Evolutionary conservation across 768 basidiomycete species (phyloP).

Genomic region (Lactifluus volemus): DNA sequence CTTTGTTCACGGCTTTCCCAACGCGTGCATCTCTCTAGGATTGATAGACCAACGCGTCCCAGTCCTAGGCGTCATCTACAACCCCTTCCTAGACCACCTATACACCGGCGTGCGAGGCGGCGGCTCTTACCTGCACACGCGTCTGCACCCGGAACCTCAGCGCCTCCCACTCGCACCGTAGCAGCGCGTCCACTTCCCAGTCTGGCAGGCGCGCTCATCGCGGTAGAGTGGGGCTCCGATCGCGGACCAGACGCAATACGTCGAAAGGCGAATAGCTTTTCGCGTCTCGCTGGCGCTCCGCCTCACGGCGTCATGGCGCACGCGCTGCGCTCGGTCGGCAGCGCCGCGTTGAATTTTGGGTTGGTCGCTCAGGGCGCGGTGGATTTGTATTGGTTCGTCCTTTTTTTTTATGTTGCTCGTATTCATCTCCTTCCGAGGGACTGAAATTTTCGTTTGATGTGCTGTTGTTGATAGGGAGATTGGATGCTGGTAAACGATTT

Average conservation of each 20-base stretch:
- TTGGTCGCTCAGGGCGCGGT: slow-evolving; percentile 84
- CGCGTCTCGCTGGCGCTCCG: slow-evolving; percentile 66
- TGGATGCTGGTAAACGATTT: slow-evolving; percentile 47
- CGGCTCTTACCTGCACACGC: slow-evolving; percentile 56
- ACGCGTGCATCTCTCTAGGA: no score
- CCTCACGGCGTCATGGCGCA: slow-evolving; percentile 71
- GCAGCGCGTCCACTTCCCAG: slow-evolving; percentile 50
- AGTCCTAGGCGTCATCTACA: slow-evolving; percentile 24
- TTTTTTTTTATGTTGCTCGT: not conserved
- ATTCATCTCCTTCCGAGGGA: not conserved
- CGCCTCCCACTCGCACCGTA: slow-evolving; percentile 47
- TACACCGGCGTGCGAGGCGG: slow-evolving; percentile 30
- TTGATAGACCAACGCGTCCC: no score
- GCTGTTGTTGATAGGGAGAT: slow-evolving; percentile 50
- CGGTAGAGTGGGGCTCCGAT: slow-evolving; percentile 87
- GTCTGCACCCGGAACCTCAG: slow-evolving; percentile 22
- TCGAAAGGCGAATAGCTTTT: slow-evolving; percentile 59
- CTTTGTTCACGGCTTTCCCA: no score
- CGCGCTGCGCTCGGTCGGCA: slow-evolving; percentile 74
- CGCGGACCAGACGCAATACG: slow-evolving; percentile 43
- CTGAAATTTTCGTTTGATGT: not conserved
- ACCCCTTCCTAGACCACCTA: slow-evolving; percentile 83
- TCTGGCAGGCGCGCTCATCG: slow-evolving; percentile 65
- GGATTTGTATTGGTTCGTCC: slow-evolving; percentile 74
- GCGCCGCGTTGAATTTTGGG: slow-evolving; percentile 74